These are phyloP conservation scores for Carex arenaria DNA, from an alignment of 202 grass and related monocot genomes.

Conservation along the genomic window DNA sequence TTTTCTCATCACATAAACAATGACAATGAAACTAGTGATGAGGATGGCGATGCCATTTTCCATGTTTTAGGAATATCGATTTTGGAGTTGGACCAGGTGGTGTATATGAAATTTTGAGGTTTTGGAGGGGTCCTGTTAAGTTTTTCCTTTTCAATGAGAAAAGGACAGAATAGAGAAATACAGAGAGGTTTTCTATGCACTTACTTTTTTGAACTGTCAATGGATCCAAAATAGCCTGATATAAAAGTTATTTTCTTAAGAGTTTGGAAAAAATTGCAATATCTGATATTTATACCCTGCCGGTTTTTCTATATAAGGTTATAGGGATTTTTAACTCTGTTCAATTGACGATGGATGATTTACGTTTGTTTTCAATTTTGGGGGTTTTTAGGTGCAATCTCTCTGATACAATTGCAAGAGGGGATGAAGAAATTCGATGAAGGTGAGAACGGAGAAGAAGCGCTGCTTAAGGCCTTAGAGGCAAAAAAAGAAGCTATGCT, in stretches of 20 bases:
- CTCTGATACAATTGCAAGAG: conserved; percentile 85
- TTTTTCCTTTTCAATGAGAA: conserved; percentile 7
- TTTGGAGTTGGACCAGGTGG: neutral
- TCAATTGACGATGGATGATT: neutral
- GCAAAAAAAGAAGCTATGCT: conserved; percentile 91
- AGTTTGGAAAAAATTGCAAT: neutral
- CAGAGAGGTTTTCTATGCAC: neutral
- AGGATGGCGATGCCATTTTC: neutral
- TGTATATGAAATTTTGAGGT: neutral
- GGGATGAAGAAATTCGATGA: conserved; percentile 76
- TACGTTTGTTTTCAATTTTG: neutral
- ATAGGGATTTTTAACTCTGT: neutral
- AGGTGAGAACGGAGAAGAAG: conserved; percentile 55
- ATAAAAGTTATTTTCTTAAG: neutral
- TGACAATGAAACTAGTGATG: neutral
- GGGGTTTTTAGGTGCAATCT: conserved; percentile 55
- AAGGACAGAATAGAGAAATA: neutral
- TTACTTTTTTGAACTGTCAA: neutral
- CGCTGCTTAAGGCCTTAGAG: conserved; percentile 50
- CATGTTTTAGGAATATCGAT: neutral
- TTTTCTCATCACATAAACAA: neutral
- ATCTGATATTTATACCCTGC: neutral
- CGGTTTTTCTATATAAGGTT: neutral
- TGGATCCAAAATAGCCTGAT: neutral
- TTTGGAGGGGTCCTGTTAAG: neutral